Percentiles rank a stretch among this genome's conserved stretches.
phyloP scores from a whole-genome alignment of 2,329 filamentous ascomycete species.

The Westerdykella aurantiaca region DNA sequence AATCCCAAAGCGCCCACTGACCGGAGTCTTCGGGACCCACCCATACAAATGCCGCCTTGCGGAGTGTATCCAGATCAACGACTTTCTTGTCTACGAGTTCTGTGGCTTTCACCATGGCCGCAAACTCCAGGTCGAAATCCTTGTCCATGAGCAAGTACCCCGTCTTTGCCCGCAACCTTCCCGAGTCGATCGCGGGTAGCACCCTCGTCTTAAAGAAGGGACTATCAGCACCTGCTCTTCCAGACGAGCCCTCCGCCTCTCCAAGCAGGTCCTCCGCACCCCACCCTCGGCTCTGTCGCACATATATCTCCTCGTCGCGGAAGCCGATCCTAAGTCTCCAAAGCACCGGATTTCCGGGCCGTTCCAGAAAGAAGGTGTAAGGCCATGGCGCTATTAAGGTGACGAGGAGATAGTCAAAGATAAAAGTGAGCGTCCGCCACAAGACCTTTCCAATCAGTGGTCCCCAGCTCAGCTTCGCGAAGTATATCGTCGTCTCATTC shows the following conservation, averaged over 20 bases:
- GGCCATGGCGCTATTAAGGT: constrained; percentile 45
- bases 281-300: constrained; percentile 72
- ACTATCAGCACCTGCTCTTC: constrained; percentile 48
- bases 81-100: constrained; percentile 60
- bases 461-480: constrained; percentile 47
- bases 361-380: constrained; percentile 52
- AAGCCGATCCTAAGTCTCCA: constrained; percentile 78
- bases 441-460: constrained; percentile 54
- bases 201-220: constrained; percentile 57
- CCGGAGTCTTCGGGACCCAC: constrained; percentile 42
- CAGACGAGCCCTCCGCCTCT: constrained; percentile 37
- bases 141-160: constrained; percentile 81
- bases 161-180: constrained; percentile 68
- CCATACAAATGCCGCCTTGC: constrained; percentile 54
- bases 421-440: constrained; percentile 59
- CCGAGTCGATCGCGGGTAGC: constrained; percentile 61
- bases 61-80: constrained; percentile 60
- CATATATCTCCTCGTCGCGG: constrained; percentile 70
- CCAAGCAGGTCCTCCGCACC: constrained; percentile 53
- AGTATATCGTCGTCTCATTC: constrained; percentile 62
- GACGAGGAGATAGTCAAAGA: constrained; percentile 62
- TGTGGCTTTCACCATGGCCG: constrained; percentile 69
- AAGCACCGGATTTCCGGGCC: constrained; percentile 57
- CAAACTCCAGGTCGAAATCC: constrained; percentile 85
- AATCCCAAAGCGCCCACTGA: constrained; percentile 67